Evolutionary conservation across 208 protist species (phyloP).

Genomic region (Crithidia mellificae): DNA sequence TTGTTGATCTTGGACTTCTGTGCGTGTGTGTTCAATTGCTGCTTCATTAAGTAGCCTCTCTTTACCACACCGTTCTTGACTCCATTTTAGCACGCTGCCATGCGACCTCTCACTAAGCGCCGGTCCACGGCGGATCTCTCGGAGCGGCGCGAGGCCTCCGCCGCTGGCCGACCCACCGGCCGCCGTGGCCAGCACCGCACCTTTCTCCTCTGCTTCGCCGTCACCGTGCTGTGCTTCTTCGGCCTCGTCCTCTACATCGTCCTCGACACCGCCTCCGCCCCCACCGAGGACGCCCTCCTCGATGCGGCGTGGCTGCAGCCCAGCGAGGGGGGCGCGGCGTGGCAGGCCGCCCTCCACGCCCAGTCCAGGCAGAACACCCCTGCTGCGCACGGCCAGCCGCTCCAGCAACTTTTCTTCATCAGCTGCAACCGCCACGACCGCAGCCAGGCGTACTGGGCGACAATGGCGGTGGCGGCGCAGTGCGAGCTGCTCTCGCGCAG

Average conservation of each 20-base stretch:
- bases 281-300: not conserved
- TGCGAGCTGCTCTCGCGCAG: constrained; percentile 36
- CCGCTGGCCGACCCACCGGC: not conserved
- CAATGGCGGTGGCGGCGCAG: constrained; percentile 48
- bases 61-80: too few species aligned
- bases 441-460: constrained; percentile 69
- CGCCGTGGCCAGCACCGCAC: not conserved
- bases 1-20: too few species aligned
- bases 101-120: not conserved
- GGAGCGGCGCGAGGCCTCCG: not conserved
- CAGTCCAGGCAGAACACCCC: constrained; percentile 23
- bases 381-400: constrained; percentile 6
- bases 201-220: not conserved
- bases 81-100: not conserved
- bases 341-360: constrained; percentile 8
- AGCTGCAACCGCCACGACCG: constrained; percentile 79
- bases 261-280: not conserved
- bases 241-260: constrained; percentile 8
- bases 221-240: constrained; percentile 15
- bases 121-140: not conserved
- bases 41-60: too few species aligned
- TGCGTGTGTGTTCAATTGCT: too few species aligned
- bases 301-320: constrained; percentile 12
- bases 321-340: not conserved
- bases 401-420: constrained; percentile 65